Conservation (phyloP, 129 eudicot species). For the Chrysanthemum lavandulifolium region DNA sequence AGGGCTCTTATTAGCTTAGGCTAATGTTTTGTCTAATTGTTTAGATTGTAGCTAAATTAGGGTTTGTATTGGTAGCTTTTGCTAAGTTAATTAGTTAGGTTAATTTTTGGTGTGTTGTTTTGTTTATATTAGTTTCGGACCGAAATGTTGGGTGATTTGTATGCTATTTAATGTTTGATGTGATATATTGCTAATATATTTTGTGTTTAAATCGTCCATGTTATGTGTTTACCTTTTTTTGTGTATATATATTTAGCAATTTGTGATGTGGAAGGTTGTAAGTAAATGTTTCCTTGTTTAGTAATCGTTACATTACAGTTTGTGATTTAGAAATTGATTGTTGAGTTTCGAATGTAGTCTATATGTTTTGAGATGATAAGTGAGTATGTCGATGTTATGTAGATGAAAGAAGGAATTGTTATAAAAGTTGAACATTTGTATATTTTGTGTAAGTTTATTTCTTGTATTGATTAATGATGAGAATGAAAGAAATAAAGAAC, state of each 20-base stretch:
- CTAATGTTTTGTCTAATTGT: background rate
- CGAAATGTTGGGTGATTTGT: constrained; percentile 6
- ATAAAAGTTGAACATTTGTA: too few species aligned
- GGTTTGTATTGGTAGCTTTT: background rate
- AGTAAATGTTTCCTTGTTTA: background rate
- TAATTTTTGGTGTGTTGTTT: background rate
- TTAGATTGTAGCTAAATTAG: constrained; percentile 6
- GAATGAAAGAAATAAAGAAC: too few species aligned
- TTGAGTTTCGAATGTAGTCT: background rate
- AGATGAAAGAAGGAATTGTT: too few species aligned
- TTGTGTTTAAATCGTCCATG: constrained; percentile 5
- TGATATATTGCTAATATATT: constrained; percentile 1
- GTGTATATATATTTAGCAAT: background rate
- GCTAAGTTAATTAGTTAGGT: background rate
- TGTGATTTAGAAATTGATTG: background rate
- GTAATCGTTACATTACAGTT: background rate
- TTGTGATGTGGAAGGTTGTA: constrained; percentile 4
- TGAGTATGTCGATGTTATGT: too few species aligned
- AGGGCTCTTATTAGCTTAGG: background rate
- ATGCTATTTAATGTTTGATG: constrained; percentile 7
- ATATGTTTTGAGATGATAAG: constrained; percentile 1
- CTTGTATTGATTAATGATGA: too few species aligned
- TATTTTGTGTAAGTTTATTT: too few species aligned
- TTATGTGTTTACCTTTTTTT: constrained; percentile 6
- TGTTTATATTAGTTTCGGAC: constrained; percentile 13